These are phyloP conservation scores for Nicotiana otophora DNA, from an alignment of 257 asterid species.

Conservation along the genomic window DNA sequence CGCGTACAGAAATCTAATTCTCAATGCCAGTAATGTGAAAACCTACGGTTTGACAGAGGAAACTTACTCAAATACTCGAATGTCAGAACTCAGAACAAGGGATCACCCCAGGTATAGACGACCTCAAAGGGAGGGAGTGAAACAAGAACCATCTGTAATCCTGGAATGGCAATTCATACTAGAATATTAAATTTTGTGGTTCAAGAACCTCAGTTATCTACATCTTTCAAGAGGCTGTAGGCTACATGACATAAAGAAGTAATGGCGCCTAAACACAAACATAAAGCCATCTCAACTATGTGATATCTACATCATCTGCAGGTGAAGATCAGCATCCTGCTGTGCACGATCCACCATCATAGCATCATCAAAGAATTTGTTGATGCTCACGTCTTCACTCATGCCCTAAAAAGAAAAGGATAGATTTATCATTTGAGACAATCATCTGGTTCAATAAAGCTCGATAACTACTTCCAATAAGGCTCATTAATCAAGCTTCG, in stretches of 20 bases:
- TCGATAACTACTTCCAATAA: background rate
- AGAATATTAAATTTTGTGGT: background rate
- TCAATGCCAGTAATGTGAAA: background rate
- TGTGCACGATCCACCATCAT: conserved; percentile 94
- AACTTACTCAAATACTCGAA: background rate
- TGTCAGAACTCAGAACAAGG: background rate
- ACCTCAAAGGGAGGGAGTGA: background rate
- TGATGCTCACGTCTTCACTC: conserved; percentile 92
- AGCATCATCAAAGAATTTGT: conserved; percentile 89
- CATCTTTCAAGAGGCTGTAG: background rate
- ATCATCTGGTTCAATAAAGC: background rate
- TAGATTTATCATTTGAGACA: background rate
- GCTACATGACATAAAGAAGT: background rate
- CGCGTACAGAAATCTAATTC: background rate
- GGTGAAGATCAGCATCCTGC: conserved; percentile 89
- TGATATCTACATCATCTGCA: conserved; percentile 45
- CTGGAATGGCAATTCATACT: background rate
- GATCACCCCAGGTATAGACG: background rate
- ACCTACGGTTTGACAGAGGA: background rate
- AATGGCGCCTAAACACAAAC: too few relatives aligned
- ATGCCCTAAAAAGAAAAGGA: conserved; percentile 57
- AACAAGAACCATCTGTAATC: background rate
- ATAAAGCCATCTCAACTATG: background rate
- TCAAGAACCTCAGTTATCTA: background rate
- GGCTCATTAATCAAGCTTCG: background rate